Base-by-base conservation (phyloP, 2,329 filamentous ascomycete species). In the Aureobasidium vineae region DNA sequence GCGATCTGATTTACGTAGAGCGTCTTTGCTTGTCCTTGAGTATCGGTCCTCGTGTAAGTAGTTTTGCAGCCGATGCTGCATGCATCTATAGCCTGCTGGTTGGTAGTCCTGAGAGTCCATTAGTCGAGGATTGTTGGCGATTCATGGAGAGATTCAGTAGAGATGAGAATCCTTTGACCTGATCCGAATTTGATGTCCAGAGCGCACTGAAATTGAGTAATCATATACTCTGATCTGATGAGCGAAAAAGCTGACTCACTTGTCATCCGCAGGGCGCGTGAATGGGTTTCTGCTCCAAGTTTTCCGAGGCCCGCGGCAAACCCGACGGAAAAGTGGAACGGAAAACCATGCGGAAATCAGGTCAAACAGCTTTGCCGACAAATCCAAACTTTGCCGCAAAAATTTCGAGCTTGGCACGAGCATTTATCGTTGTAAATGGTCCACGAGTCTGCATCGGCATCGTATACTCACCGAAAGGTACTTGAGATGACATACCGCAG, bases 181-280 rank as follows among this genome's bases (percentile, higher is more conserved):
- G 15, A 26, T 49, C 13, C 16, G 6, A 49, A 16, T 2, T 28
- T 4, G 45, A 26, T 26, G 45, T 26, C 3, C 21, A 28, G 15
- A 8, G 23, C 7, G 26, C 5, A 49, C 13, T 16, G 5, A 6
- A 6, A 28, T 16, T 5, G 15, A 28, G 53, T 16, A 36, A 0
- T 53, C 21, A 53, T 38, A 54, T 26, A 54, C 15, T 15, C 8
- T 36, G n/a, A 21, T 53, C 15, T 4, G 3, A 19, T 5, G 0
- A 26, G 6, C 7, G 26, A 5, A 23, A 41, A 13, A 19, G 16
- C 11, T 59, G 54, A 59, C 38, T 59, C 54, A 45, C 26, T 45
- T 61, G 57, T 47, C 41, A 36, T 38, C 8, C 41, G 26, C 11
- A 61, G 57, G 57, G 57, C 57, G 41, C 43, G 26, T 19, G 26